Evolutionary conservation across 2,329 filamentous ascomycete genomes (phyloP), one percentile per base, ranked within the genome.

Genomic region (Talaromyces sp.): DNA sequence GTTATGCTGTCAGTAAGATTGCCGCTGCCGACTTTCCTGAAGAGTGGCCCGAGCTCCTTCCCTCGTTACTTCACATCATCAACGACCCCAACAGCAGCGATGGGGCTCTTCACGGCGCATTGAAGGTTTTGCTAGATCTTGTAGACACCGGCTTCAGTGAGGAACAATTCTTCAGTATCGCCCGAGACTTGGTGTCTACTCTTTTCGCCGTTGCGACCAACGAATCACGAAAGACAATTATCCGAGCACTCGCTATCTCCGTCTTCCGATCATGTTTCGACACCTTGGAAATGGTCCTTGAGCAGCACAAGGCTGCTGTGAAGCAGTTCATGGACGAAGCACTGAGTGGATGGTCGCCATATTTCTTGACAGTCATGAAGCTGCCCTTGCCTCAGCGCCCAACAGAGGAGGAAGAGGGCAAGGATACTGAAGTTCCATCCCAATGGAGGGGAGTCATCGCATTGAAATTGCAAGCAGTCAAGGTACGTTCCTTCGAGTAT

Each of bases 141-240:
- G 91, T 99, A 31, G 93, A 98, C 68, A 94, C 97, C 73, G 93
- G 92, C 69, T 86, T 99, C 76, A 96, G 89, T 73, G 94, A 98
- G 75, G 91, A 93, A 67, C 93, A 97, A 71, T 99, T 99, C 83
- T 97, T 98, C 77, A 86, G 85, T 65, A 91, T 96, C 71, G 95
- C 94, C 9, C 84, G 89, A 43, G 90, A 96, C 72, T 90, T 99
- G 65, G 88, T 97, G 74, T 90, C 89, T 72, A 88, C 90, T 60
- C 86, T 97, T 37, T 95, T 92, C 76, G 86, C 91, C 71, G 90
- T 97, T 43, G 92, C 93, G 14, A 84, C 91, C 64, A 91, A 91
- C 75, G 86, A 90, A 66, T 84, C 84, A 67, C 87, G 91, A 71
- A 93, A 91, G 74, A 84, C 90, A 10, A 87, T 87, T 66, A 82